phyloP scores from a whole-genome alignment of 441 rosid species.

The Gossypium gossypioides region DNA sequence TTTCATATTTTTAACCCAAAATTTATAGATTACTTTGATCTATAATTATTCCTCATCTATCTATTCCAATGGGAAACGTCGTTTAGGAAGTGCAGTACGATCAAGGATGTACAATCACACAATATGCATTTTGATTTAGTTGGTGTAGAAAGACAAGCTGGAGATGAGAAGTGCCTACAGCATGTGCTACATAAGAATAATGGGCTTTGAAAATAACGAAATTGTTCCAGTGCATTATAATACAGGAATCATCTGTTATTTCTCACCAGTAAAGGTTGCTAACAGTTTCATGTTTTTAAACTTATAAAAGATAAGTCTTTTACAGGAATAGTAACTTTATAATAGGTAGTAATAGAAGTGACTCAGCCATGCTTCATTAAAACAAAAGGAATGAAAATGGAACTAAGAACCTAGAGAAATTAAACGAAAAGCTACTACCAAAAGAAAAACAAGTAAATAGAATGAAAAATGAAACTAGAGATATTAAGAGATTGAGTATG shows the following conservation, averaged over 20 bases:
- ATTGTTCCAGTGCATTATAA: neutral
- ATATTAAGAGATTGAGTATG: slow-evolving; percentile 15
- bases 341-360: neutral
- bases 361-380: neutral
- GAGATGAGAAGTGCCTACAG: neutral
- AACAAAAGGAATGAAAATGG: neutral
- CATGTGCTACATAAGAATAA: neutral
- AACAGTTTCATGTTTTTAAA: neutral
- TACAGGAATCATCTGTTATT: neutral
- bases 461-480: slow-evolving; percentile 1
- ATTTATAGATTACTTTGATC: neutral
- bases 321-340: neutral
- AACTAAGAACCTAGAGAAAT: neutral
- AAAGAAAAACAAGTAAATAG: neutral
- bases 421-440: neutral
- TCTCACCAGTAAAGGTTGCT: neutral
- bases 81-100: neutral
- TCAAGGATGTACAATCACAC: neutral
- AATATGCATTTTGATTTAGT: neutral
- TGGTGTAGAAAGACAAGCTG: neutral
- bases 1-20: neutral
- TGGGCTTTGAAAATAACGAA: neutral
- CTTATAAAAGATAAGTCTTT: neutral
- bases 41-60: neutral
- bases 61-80: neutral